Conservation (phyloP, 306 rosid genomes). For the Acacia confusa region DNA sequence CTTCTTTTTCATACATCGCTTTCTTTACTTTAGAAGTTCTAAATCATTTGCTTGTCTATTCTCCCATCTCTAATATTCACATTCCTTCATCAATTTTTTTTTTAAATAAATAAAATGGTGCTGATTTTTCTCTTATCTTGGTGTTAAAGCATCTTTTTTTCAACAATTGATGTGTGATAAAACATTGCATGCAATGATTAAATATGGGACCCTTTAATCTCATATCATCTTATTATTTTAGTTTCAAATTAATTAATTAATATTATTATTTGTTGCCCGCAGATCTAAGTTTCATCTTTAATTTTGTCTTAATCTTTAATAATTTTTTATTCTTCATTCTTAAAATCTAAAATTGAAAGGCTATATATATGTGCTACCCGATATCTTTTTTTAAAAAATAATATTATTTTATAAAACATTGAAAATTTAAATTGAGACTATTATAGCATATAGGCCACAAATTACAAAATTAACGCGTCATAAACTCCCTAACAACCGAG, state of each 20-base stretch:
- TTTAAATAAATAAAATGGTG: slow-evolving; percentile 24
- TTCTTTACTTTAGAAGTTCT: slow-evolving; percentile 63
- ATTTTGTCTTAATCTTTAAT: not conserved
- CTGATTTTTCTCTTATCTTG: slow-evolving; percentile 41
- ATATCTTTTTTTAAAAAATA: not conserved
- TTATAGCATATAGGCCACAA: not conserved
- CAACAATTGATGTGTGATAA: slow-evolving; percentile 46
- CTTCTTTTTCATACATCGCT: slow-evolving; percentile 26
- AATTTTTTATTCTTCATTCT: not conserved
- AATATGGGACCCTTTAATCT: slow-evolving; percentile 46
- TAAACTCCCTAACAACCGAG: slow-evolving; percentile 41
- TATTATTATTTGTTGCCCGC: not conserved
- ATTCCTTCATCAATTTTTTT: not conserved
- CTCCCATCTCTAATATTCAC: slow-evolving; percentile 21
- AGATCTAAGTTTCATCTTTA: not conserved
- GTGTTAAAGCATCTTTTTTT: slow-evolving; percentile 51
- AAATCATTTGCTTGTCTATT: slow-evolving; percentile 59
- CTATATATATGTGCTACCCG: not conserved
- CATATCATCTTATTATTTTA: slow-evolving; percentile 41
- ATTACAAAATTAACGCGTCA: slow-evolving; percentile 3
- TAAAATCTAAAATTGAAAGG: not conserved
- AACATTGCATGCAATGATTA: slow-evolving; percentile 44
- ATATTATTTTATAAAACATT: not conserved
- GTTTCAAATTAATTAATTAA: not conserved
- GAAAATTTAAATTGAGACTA: not conserved